phyloP scores from a whole-genome alignment of 2,329 filamentous ascomycete genomes.

The Paraphaeosphaeria minitans region DNA sequence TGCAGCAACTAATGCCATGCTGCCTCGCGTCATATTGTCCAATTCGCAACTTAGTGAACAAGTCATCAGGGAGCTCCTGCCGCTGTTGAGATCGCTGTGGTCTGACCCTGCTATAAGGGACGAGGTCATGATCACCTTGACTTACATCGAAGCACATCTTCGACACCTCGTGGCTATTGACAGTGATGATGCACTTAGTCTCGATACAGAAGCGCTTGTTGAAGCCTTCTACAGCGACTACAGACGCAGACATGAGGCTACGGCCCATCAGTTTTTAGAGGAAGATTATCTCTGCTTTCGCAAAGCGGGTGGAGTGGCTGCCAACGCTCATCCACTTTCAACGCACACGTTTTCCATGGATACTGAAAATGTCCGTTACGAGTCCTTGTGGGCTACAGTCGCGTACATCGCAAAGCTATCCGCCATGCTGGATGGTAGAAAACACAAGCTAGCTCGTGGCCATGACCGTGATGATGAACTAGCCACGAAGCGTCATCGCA shows the following conservation, averaged over 20 bases:
- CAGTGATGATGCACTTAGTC: conserved; percentile 33
- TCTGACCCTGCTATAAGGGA: conserved; percentile 66
- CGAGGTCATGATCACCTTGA: conserved; percentile 74
- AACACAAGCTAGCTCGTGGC: conserved; percentile 20
- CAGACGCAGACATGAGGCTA: conserved; percentile 66
- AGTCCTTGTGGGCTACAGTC: conserved; percentile 46
- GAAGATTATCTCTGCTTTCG: conserved; percentile 71
- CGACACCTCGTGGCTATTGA: conserved; percentile 34
- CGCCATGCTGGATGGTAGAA: conserved; percentile 39
- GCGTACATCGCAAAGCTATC: conserved; percentile 48
- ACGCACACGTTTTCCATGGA: conserved; percentile 44
- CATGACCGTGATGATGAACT: conserved; percentile 28
- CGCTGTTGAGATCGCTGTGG: conserved; percentile 79
- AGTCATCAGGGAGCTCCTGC: conserved; percentile 66
- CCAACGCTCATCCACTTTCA: conserved; percentile 31
- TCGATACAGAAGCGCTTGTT: conserved; percentile 65
- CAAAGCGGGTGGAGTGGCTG: conserved; percentile 45
- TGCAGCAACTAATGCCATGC: conserved; percentile 72
- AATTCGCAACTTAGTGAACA: conserved; percentile 66
- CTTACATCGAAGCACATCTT: conserved; percentile 59
- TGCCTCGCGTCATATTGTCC: conserved; percentile 71
- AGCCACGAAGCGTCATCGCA: conserved; percentile 46
- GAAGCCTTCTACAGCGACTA: conserved; percentile 82
- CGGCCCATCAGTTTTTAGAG: conserved; percentile 59
- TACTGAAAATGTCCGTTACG: conserved; percentile 32